Percentiles rank a stretch among this genome's conserved stretches.
These are phyloP conservation scores for Phytophthora europaea DNA, from an alignment of 352 stramenopile genomes.

Conservation along the genomic window DNA sequence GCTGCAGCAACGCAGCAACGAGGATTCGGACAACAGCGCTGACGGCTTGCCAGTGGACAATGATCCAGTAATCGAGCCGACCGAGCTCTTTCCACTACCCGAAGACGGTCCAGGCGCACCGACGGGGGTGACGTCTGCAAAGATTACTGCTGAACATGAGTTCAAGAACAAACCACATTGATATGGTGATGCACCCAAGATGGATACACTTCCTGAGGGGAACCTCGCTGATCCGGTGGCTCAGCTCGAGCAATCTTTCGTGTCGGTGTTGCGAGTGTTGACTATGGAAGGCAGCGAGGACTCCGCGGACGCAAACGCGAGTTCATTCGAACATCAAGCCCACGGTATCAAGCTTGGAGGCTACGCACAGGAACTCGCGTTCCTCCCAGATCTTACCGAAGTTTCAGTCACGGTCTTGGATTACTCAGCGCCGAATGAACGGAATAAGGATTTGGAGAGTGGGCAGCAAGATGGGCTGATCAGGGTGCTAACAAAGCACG, in stretches of 20 bases:
- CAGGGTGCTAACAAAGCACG: neutral
- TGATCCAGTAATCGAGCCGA: too few relatives aligned
- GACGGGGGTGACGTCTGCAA: too few relatives aligned
- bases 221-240: neutral
- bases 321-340: neutral
- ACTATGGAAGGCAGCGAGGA: neutral
- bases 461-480: neutral
- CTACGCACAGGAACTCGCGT: neutral
- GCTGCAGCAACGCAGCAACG: too few relatives aligned
- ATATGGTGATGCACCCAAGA: too few relatives aligned
- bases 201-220: too few relatives aligned
- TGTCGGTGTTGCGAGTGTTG: neutral
- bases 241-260: neutral
- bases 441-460: neutral
- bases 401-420: neutral
- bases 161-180: too few relatives aligned
- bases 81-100: too few relatives aligned
- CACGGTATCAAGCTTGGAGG: neutral
- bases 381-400: neutral
- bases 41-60: too few relatives aligned
- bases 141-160: too few relatives aligned
- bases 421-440: neutral
- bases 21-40: too few relatives aligned
- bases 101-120: too few relatives aligned
- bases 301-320: too few relatives aligned